Evolutionary conservation across 108 stramenopile species (phyloP).

Genomic region (Poteriospumella lacustris): DNA sequence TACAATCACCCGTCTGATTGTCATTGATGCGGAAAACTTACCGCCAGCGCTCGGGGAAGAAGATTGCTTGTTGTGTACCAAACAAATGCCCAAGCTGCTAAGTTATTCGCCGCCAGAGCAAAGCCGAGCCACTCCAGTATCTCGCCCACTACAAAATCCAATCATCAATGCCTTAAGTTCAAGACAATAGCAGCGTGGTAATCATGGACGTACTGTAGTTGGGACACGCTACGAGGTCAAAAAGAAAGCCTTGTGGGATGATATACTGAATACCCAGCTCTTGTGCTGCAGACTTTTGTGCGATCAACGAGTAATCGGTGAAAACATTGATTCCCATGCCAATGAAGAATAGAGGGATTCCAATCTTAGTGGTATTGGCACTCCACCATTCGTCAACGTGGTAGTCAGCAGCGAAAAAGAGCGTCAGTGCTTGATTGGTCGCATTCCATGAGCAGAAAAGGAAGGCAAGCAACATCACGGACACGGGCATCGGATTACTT

Average conservation of each 20-base stretch:
- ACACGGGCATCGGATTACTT: neutral
- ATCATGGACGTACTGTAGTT: neutral
- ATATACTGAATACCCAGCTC: neutral
- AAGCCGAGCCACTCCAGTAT: constrained; percentile 3
- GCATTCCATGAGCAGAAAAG: neutral
- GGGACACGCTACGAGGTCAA: neutral
- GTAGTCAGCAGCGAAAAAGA: neutral
- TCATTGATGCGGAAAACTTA: neutral
- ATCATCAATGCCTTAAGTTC: neutral
- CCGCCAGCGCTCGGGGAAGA: neutral
- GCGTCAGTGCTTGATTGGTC: neutral
- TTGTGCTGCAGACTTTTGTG: neutral
- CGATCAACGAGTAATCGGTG: neutral
- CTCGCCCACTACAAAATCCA: constrained; percentile 18
- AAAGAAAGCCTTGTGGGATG: neutral
- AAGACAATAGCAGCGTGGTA: neutral
- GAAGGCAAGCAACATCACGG: constrained; percentile 4
- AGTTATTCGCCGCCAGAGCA: neutral
- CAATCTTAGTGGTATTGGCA: neutral
- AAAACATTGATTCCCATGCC: constrained; percentile 10
- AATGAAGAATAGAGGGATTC: neutral
- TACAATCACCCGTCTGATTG: neutral
- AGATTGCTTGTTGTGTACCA: neutral
- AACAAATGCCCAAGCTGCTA: neutral
- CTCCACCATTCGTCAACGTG: neutral